Percentiles rank a stretch among this genome's conserved stretches.
phyloP scores from a whole-genome alignment of 257 asterid species.

The Lycium ferocissimum region DNA sequence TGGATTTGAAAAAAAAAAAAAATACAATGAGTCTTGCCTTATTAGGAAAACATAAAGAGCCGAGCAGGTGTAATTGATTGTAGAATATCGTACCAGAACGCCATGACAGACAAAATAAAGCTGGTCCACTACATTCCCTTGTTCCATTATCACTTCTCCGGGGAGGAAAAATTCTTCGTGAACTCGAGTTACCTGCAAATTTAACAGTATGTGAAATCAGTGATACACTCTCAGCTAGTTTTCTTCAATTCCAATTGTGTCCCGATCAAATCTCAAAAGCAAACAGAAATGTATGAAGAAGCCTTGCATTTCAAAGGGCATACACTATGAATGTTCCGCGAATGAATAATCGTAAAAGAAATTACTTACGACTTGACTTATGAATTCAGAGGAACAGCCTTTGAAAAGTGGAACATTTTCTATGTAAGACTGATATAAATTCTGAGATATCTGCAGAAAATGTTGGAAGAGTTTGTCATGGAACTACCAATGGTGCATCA shows the following conservation, averaged over 20 bases:
- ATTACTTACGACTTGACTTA: constrained; percentile 82
- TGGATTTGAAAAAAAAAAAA: constrained; percentile 36
- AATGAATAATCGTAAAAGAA: constrained; percentile 3
- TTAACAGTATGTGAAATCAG: background rate
- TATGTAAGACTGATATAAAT: constrained; percentile 66
- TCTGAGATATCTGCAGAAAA: constrained; percentile 75
- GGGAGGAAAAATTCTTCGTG: constrained; percentile 96
- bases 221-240: background rate
- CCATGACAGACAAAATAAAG: constrained; percentile 89
- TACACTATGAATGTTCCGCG: background rate
- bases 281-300: background rate
- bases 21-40: background rate
- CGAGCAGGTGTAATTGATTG: background rate
- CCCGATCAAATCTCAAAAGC: background rate
- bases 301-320: background rate
- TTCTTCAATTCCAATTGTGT: background rate
- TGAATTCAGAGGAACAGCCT: constrained; percentile 81
- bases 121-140: constrained; percentile 86
- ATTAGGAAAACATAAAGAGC: background rate
- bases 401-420: constrained; percentile 75
- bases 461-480: background rate
- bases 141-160: constrained; percentile 92
- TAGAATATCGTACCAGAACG: constrained; percentile 56
- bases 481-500: background rate
- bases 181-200: constrained; percentile 73